Evolutionary conservation across 805 yeast genomes (phyloP).

Genomic region (Metschnikowia anglica): DNA sequence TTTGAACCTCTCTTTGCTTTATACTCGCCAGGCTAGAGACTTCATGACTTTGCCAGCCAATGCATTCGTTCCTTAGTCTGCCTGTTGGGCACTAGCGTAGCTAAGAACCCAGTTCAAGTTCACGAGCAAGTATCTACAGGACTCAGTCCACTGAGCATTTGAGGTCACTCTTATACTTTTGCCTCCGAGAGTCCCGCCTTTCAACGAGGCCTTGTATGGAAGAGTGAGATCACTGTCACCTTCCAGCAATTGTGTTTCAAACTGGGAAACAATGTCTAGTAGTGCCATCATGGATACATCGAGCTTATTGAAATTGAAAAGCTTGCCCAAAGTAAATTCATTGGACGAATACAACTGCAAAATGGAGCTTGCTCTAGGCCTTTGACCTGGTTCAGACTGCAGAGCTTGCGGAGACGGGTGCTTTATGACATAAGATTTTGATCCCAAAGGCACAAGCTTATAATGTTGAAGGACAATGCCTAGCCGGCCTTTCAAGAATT

Average conservation of each 20-base stretch:
- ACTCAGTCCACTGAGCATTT: slow-evolving; percentile 84
- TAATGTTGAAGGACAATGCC: slow-evolving; percentile 57
- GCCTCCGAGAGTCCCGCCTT: slow-evolving; percentile 71
- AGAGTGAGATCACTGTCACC: slow-evolving; percentile 57
- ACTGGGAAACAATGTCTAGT: slow-evolving; percentile 56
- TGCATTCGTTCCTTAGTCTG: neutral
- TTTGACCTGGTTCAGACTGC: slow-evolving; percentile 1
- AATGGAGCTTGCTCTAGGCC: slow-evolving; percentile 32
- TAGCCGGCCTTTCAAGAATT: slow-evolving; percentile 60
- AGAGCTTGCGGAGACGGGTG: slow-evolving; percentile 2
- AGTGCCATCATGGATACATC: slow-evolving; percentile 82
- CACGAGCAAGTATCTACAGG: slow-evolving; percentile 78
- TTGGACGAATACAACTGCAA: slow-evolving; percentile 66
- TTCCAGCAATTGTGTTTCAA: slow-evolving; percentile 45
- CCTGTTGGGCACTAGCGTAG: slow-evolving; percentile 50
- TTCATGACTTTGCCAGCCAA: too few relatives aligned
- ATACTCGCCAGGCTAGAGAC: too few relatives aligned
- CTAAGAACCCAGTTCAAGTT: slow-evolving; percentile 81
- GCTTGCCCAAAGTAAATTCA: slow-evolving; percentile 67
- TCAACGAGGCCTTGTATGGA: slow-evolving; percentile 64
- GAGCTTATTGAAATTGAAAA: slow-evolving; percentile 70
- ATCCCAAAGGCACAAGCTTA: slow-evolving; percentile 76
- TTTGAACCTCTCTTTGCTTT: too few relatives aligned
- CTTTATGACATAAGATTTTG: slow-evolving; percentile 73
- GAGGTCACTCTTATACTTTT: slow-evolving; percentile 69